Conservation (phyloP, 2,329 filamentous ascomycete genomes). For the Sclerotinia glacialis region DNA sequence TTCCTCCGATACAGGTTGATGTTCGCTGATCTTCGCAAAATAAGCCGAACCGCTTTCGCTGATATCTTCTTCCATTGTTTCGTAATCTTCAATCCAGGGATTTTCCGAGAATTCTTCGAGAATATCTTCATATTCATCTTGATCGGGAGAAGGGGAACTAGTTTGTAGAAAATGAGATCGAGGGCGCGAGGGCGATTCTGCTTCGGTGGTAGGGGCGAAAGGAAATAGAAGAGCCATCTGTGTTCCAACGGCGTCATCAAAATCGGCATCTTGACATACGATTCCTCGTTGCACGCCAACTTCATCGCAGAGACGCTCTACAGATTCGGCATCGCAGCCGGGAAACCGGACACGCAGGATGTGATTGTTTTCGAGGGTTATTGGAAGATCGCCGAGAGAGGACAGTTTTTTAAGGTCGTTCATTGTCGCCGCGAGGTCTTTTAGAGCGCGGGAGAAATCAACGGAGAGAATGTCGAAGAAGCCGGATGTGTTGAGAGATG, state of each 20-base stretch:
- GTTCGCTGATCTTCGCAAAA: conserved; percentile 36
- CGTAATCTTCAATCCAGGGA: conserved; percentile 39
- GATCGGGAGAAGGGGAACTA: background rate
- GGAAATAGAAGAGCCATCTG: conserved; percentile 80
- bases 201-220: conserved; percentile 66
- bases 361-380: conserved; percentile 62
- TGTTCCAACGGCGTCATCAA: conserved; percentile 64
- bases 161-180: conserved; percentile 30
- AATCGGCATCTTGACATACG: conserved; percentile 73
- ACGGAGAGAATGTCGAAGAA: conserved; percentile 81
- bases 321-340: conserved; percentile 79
- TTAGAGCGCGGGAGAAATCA: conserved; percentile 83
- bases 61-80: conserved; percentile 33
- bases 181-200: conserved; percentile 23
- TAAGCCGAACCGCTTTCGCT: conserved; percentile 37
- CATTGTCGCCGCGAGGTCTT: conserved; percentile 76
- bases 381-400: conserved; percentile 76
- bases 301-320: conserved; percentile 82
- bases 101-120: conserved; percentile 31
- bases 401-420: conserved; percentile 79
- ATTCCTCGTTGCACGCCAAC: conserved; percentile 78
- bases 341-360: conserved; percentile 80
- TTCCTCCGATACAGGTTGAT: conserved; percentile 45
- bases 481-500: conserved; percentile 75
- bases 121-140: conserved; percentile 38